These are phyloP conservation scores for Solanum piurae DNA, from an alignment of 257 asterid species.

Conservation along the genomic window DNA sequence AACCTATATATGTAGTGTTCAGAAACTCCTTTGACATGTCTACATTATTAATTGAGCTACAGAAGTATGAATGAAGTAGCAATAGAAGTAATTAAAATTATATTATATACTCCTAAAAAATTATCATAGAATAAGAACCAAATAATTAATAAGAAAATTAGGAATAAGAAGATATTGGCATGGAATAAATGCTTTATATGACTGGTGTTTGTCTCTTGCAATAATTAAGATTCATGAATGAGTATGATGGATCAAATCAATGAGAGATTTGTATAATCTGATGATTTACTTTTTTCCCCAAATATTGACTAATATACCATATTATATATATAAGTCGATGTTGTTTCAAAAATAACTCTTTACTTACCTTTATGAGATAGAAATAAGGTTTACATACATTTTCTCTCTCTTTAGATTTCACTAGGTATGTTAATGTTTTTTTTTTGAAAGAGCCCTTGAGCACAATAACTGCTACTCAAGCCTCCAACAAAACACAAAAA, in stretches of 20 bases:
- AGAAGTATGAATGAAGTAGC: neutral
- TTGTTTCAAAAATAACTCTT: neutral
- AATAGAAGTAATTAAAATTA: neutral
- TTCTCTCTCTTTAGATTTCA: neutral
- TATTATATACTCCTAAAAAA: neutral
- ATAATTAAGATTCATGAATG: neutral
- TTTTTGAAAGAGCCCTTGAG: no score
- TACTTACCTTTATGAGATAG: neutral
- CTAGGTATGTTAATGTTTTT: neutral
- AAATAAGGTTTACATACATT: no score
- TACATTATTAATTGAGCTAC: neutral
- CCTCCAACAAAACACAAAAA: no score
- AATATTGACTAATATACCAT: neutral
- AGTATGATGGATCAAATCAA: neutral
- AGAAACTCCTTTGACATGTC: neutral
- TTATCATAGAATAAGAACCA: neutral
- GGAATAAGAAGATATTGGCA: neutral
- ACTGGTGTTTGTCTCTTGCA: neutral
- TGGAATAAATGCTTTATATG: neutral
- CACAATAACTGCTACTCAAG: no score
- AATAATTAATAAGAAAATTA: neutral
- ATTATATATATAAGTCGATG: no score
- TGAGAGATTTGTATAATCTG: neutral
- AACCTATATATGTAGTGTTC: neutral
- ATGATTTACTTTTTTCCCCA: neutral